Base-by-base conservation (phyloP, 345 rosid species). In the Eucalyptus pauciflora region DNA sequence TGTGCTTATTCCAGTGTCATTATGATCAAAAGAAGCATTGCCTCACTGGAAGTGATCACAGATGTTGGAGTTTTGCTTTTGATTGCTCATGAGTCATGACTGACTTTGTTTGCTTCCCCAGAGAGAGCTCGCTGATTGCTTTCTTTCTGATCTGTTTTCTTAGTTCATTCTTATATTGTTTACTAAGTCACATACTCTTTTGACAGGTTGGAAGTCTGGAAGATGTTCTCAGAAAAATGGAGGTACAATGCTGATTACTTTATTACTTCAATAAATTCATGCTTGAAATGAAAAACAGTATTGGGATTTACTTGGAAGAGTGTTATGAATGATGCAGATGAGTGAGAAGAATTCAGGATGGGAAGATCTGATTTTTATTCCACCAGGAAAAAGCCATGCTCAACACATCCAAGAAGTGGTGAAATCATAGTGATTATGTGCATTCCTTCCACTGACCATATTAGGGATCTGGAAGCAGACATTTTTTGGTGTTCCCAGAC, bases 351-450 rank as follows among this genome's bases (percentile, higher is more conserved):
- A 95, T 92, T 95, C 97, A 3, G 99, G 98, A 24, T 98, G 99
- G 99, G 99, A 94, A 86, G 99, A 98, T 94, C 91, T 96, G 81
- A 94, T 97, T 87, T 98, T 98, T 92, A 94, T 97, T 92, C 98
- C 99, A 87, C 99, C 99, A 6, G 99, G 99, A 90, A 95, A 96
- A 94, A 96, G 95, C 88, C 95, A 94, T 85, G 91, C 96, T 76
- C 98, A 96, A 91, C 99, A 98, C 94, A 93, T 96, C 91, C 97
- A 96, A 51, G 97, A 96, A 83, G 93, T 94, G 89, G 89, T 86
- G 14, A 92, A 92, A 89, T 76, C 48, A 76, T 76, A 76, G 48
- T 20, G 85, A 76, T 76, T 6, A 76, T 20, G 48, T 41, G 87
- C 46, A 50, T 86, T 86, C 62, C 87, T 37, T 52, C 87, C 54